Percentiles rank a stretch among this genome's conserved stretches.
These are phyloP conservation scores for Russula foetens DNA, from an alignment of 768 basidiomycete species.

Conservation along the genomic window DNA sequence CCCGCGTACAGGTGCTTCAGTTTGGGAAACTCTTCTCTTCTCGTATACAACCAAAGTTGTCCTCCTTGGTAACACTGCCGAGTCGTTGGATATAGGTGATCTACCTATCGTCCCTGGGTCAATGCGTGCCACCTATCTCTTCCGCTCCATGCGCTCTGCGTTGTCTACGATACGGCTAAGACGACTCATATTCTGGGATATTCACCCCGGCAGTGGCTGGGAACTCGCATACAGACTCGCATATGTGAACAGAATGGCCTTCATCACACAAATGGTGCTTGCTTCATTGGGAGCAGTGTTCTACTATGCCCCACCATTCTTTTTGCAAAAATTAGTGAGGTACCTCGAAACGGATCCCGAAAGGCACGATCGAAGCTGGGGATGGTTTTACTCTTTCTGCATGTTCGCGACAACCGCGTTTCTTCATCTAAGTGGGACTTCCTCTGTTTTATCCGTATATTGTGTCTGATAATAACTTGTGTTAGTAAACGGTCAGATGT, in stretches of 20 bases:
- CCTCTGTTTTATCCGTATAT: neutral
- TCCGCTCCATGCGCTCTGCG: slow-evolving; percentile 52
- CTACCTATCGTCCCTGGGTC: slow-evolving; percentile 70
- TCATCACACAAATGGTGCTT: slow-evolving; percentile 39
- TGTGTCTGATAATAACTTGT: slow-evolving; percentile 6
- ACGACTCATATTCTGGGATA: slow-evolving; percentile 48
- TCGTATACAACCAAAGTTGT: slow-evolving; percentile 84
- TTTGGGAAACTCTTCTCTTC: slow-evolving; percentile 65
- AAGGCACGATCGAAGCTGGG: slow-evolving; percentile 54
- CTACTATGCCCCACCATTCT: slow-evolving; percentile 56
- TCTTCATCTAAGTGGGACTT: slow-evolving; percentile 35
- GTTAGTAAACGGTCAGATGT: slow-evolving; percentile 59
- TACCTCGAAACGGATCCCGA: slow-evolving; percentile 60
- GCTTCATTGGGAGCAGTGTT: slow-evolving; percentile 50
- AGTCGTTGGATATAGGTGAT: slow-evolving; percentile 79
- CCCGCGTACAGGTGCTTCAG: slow-evolving; percentile 40
- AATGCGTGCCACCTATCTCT: slow-evolving; percentile 62
- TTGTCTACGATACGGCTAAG: slow-evolving; percentile 41
- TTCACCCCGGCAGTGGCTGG: slow-evolving; percentile 57
- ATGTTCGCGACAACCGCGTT: slow-evolving; percentile 40
- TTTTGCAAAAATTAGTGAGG: slow-evolving; percentile 48
- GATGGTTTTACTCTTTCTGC: slow-evolving; percentile 58
- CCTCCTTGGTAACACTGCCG: slow-evolving; percentile 67
- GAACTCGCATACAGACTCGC: slow-evolving; percentile 52
- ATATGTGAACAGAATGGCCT: slow-evolving; percentile 40